Evolutionary conservation across 306 rosid species (phyloP), one percentile per base, ranked within the genome.

Genomic region (Malus sieversii): DNA sequence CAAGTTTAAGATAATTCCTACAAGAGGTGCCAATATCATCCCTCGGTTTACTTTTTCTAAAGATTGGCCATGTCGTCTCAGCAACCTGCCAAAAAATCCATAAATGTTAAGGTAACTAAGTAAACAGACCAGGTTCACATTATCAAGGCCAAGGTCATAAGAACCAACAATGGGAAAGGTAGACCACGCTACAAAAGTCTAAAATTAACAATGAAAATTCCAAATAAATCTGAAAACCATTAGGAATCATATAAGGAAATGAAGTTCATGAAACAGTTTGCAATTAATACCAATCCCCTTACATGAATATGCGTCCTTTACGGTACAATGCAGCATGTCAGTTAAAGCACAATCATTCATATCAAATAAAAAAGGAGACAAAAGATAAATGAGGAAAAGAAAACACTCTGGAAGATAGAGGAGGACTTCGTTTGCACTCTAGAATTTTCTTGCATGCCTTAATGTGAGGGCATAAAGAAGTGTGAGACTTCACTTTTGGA

Each of bases 1-100:
- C 82, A 95, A 79, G 82, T 95, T 95, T 82, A 88, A 87, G 74
- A 95, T 90, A 74, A 92, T 95, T 42, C 99, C 97, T 1, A 89
- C 87, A 29, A 95, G 88, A 77, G 99, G 99, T 71, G 96, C 98
- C 88, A 95, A 78, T 74, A 95, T 86, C 99, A 95, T 92, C 88
- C 97, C 92, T 68, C 93, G 84, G 74, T 89, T 92, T 75, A 90
- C 91, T 85, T 90, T 95, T 82, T 90, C 99, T 58, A 88, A 73
- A 73, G 93, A 82, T 75, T 90, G 97, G 70, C 88, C 86, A 71
- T 88, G 88, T 70, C 99, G 83, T 80, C 97, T 92, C 68, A 89
- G 85, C 10, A 93, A 85, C 90, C 99, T 92, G 91, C 66, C 52
- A 78, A 74, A 32, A 70, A 11, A 65, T 12, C 5, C 57, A n/a